Percentiles rank a stretch among this genome's conserved stretches.
Evolutionary conservation across 75 land plant genomes (phyloP).

Genomic region (Adiantum capillusveneris): DNA sequence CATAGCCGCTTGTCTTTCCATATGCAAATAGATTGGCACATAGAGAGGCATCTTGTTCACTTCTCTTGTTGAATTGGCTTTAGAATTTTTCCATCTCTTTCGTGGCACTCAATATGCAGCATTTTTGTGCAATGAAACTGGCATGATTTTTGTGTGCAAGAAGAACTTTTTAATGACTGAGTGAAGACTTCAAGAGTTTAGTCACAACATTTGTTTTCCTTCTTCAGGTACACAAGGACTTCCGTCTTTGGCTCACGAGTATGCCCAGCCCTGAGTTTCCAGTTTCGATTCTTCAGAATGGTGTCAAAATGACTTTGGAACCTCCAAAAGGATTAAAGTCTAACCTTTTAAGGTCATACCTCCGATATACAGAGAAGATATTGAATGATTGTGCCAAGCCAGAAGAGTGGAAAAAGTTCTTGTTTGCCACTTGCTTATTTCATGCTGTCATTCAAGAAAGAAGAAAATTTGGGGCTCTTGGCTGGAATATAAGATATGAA

Average conservation of each 20-base stretch:
- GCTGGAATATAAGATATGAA: conserved; percentile 38
- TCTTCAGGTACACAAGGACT: conserved; percentile 32
- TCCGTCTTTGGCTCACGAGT: conserved; percentile 37
- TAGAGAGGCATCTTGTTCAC: too few relatives aligned
- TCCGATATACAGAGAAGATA: conserved; percentile 25
- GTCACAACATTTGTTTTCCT: too few relatives aligned
- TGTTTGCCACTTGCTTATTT: conserved; percentile 32
- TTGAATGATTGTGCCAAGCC: conserved; percentile 29
- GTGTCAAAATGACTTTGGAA: conserved; percentile 37
- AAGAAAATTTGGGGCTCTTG: conserved; percentile 33
- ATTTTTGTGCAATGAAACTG: too few relatives aligned
- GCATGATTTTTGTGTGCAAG: too few relatives aligned
- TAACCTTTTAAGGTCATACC: conserved; percentile 23
- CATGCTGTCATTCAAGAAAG: conserved; percentile 41
- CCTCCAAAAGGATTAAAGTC: conserved; percentile 39
- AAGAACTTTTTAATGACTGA: too few relatives aligned
- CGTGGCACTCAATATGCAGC: too few relatives aligned
- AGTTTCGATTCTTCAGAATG: conserved; percentile 36
- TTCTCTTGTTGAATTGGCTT: too few relatives aligned
- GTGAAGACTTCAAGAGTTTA: too few relatives aligned
- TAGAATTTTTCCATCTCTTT: too few relatives aligned
- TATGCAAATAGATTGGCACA: too few relatives aligned
- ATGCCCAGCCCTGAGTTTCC: conserved; percentile 44
- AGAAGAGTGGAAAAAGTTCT: conserved; percentile 28
- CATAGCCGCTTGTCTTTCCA: too few relatives aligned